Percentiles rank a stretch among this genome's conserved stretches.
These are phyloP conservation scores for Aphanomyces astaci DNA, from an alignment of 352 stramenopile genomes.

Conservation along the genomic window DNA sequence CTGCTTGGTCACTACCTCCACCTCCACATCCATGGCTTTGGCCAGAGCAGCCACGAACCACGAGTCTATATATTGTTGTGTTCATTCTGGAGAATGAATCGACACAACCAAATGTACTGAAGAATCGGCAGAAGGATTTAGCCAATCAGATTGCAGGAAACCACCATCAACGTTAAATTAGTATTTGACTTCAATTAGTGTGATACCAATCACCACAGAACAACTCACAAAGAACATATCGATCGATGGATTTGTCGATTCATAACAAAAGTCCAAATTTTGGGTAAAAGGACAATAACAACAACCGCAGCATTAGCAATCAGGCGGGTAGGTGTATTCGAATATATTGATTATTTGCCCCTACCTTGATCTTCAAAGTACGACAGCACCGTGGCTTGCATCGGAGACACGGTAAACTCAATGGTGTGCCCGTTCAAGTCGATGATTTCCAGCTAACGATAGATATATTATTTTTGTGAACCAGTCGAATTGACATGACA, in stretches of 20 bases:
- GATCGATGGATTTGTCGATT: too few relatives aligned
- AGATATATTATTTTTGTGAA: background rate
- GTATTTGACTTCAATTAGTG: too few relatives aligned
- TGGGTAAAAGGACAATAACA: too few relatives aligned
- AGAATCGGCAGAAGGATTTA: too few relatives aligned
- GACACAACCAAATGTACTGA: too few relatives aligned
- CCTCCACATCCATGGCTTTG: slow-evolving; percentile 47
- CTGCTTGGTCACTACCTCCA: slow-evolving; percentile 51
- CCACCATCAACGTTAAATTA: too few relatives aligned
- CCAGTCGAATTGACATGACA: too few relatives aligned
- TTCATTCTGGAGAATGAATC: background rate
- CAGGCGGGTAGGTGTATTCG: too few relatives aligned
- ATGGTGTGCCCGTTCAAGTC: slow-evolving; percentile 78
- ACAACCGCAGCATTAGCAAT: slow-evolving; percentile 1
- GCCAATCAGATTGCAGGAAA: too few relatives aligned
- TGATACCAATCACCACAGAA: too few relatives aligned
- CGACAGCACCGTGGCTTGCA: slow-evolving; percentile 92
- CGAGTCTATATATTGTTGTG: background rate
- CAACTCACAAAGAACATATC: too few relatives aligned
- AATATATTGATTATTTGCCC: background rate
- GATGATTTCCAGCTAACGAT: slow-evolving; percentile 77
- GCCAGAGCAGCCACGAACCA: slow-evolving; percentile 60
- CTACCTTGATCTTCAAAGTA: slow-evolving; percentile 90
- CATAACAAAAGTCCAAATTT: too few relatives aligned
- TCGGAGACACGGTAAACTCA: slow-evolving; percentile 85